Evolutionary conservation across 257 asterid genomes (phyloP), one percentile per base, ranked within the genome.

Genomic region (Anisodus tanguticus): DNA sequence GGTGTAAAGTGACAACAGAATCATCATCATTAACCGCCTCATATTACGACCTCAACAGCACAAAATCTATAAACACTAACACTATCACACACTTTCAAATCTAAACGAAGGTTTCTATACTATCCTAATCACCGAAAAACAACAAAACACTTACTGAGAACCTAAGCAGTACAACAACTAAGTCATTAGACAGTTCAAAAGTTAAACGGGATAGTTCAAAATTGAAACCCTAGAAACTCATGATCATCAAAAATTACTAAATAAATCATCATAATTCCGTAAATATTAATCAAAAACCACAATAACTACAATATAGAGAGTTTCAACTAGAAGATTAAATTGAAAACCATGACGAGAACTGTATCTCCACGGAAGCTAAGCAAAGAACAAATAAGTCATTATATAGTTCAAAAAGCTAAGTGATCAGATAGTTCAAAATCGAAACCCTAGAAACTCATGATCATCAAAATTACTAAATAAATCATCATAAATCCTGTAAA

Each of bases 21-120:
- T 93, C 93, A 84, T 93, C 97, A 85, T 93, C 98, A 84, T 93
- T 92, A 68, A 92, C 95, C 49, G 97, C 92, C 91, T 94, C 98
- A 70, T 95, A 41, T 41, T 41, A 41, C 45, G 45, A 6, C 45
- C 45, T 41, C 45, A 58, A 58, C 22, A 58, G 3, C 3, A 15
- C 7, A 16, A 58, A 17, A 15, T 58, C 3, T 58, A 58, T 17
- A 58, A 5, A 58, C 10, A 58, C 26, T 58, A 16, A 6, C 6
- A 17, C 64, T 58, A 58, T 58, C 81, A 7, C 81, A 7, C 8
- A 26, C 64, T 76, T 76, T 0, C 43, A 53, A 31, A 45, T 71
- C n/a, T n/a, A n/a, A 17, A 45, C n/a, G 15, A 70, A 70, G 35
- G 37, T 43, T 43, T 3, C 37, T 5, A 2, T 8, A 69, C 35